Percentiles rank a stretch among this genome's conserved stretches.
Conservation (phyloP, 2,329 filamentous ascomycete genomes). For the Colletotrichum brevisporum region DNA sequence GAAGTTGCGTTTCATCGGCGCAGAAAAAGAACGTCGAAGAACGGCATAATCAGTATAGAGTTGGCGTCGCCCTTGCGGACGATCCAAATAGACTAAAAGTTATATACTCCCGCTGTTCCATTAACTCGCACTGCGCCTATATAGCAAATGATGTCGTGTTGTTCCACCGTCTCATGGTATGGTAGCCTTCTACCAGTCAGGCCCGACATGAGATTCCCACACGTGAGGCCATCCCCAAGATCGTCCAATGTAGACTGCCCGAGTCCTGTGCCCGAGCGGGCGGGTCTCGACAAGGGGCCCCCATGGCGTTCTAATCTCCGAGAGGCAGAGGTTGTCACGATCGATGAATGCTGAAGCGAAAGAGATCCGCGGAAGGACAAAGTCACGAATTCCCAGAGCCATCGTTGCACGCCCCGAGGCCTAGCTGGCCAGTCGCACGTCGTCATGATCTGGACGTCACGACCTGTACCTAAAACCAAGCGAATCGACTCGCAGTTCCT, state of each 20-base stretch:
- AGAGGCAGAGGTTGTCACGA: background rate
- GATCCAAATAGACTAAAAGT: background rate
- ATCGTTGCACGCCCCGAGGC: too few relatives aligned
- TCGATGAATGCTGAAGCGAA: background rate
- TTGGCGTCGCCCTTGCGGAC: background rate
- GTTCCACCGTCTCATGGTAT: background rate
- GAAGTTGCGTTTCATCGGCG: background rate
- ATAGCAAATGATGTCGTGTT: background rate
- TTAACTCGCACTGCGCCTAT: background rate
- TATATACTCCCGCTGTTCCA: background rate
- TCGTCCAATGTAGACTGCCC: too few relatives aligned
- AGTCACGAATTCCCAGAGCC: too few relatives aligned
- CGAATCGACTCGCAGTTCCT: background rate
- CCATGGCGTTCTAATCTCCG: background rate
- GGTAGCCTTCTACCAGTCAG: too few relatives aligned
- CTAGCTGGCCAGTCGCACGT: too few relatives aligned
- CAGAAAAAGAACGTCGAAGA: conserved; percentile 2
- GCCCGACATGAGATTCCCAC: background rate
- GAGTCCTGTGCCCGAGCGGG: background rate
- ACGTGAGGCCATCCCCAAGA: too few relatives aligned
- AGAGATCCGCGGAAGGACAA: background rate
- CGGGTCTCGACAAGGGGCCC: background rate
- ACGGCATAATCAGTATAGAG: conserved; percentile 11
- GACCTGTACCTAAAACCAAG: too few relatives aligned
- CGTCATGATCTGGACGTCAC: too few relatives aligned